A percentile compares a stretch with the other conserved stretches of the same genome.
Evolutionary conservation across 2,329 filamentous ascomycete genomes (phyloP).

Genomic region (Aspergillus ibericus): DNA sequence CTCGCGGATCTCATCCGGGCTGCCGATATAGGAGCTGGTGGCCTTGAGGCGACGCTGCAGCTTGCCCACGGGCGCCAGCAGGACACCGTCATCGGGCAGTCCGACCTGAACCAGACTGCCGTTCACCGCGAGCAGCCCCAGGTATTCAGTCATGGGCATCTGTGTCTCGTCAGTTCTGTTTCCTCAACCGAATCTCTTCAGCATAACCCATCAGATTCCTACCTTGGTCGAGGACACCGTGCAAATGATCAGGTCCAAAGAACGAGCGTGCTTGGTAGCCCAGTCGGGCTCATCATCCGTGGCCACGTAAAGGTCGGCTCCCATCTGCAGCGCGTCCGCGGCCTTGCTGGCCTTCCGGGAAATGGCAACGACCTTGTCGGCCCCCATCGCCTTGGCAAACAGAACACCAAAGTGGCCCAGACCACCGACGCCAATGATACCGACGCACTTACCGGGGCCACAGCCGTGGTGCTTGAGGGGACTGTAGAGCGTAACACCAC

Average conservation of each 20-base stretch:
- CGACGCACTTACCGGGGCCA: slow-evolving; percentile 71
- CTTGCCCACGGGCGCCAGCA: slow-evolving; percentile 55
- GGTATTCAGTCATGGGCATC: slow-evolving; percentile 65
- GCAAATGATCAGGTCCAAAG: slow-evolving; percentile 57
- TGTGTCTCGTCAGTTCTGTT: slow-evolving; percentile 14
- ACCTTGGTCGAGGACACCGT: slow-evolving; percentile 57
- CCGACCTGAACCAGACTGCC: slow-evolving; percentile 67
- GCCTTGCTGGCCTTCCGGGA: slow-evolving; percentile 54
- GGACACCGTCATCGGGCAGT: slow-evolving; percentile 59
- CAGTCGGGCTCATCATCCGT: slow-evolving; percentile 58
- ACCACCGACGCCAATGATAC: slow-evolving; percentile 71
- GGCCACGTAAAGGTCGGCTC: slow-evolving; percentile 57
- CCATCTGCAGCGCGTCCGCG: slow-evolving; percentile 55
- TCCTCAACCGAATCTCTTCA: too few relatives aligned
- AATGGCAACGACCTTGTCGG: slow-evolving; percentile 61
- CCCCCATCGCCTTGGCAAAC: slow-evolving; percentile 69
- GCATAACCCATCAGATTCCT: background rate
- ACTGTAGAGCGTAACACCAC: slow-evolving; percentile 71
- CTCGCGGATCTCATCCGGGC: slow-evolving; percentile 42
- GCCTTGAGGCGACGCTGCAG: slow-evolving; percentile 58
- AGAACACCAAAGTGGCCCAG: slow-evolving; percentile 72
- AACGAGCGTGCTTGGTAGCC: slow-evolving; percentile 49
- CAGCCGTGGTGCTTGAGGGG: slow-evolving; percentile 67
- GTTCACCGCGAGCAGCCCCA: slow-evolving; percentile 58
- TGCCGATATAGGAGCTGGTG: slow-evolving; percentile 48